Percentiles rank a stretch among this genome's conserved stretches.
Evolutionary conservation across 2,329 filamentous ascomycete genomes (phyloP).

Genomic region (Fusarium sp.): DNA sequence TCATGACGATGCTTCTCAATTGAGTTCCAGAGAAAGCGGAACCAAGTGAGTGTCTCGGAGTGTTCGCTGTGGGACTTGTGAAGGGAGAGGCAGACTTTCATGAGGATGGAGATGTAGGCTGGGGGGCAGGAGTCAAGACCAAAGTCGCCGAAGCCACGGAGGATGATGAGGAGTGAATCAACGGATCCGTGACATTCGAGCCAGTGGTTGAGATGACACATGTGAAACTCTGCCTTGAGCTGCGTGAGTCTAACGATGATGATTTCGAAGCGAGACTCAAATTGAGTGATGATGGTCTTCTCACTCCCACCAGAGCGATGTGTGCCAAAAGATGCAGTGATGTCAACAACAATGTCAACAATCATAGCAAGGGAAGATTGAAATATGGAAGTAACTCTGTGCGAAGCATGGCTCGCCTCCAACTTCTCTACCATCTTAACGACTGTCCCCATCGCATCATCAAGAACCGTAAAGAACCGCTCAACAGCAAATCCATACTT

Average conservation of each 20-base stretch:
- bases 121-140: not conserved
- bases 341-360: not conserved
- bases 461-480: not conserved
- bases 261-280: not conserved
- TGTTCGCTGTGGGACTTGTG: not conserved
- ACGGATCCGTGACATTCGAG: not conserved
- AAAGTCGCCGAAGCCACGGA: not conserved
- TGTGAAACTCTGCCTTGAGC: not conserved
- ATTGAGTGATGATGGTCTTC: not conserved
- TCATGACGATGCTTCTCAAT: slow-evolving; percentile 5
- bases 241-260: not conserved
- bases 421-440: not conserved
- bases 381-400: not conserved
- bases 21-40: not conserved
- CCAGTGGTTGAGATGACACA: not conserved
- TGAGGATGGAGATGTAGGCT: not conserved
- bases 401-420: not conserved
- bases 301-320: not conserved
- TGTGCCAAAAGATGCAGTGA: not conserved
- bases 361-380: not conserved
- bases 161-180: not conserved
- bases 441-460: not conserved
- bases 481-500: not conserved
- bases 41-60: not conserved
- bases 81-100: not conserved